Conservation (phyloP, 352 stramenopile species). For the Globisporangium rhizosaccharum region DNA sequence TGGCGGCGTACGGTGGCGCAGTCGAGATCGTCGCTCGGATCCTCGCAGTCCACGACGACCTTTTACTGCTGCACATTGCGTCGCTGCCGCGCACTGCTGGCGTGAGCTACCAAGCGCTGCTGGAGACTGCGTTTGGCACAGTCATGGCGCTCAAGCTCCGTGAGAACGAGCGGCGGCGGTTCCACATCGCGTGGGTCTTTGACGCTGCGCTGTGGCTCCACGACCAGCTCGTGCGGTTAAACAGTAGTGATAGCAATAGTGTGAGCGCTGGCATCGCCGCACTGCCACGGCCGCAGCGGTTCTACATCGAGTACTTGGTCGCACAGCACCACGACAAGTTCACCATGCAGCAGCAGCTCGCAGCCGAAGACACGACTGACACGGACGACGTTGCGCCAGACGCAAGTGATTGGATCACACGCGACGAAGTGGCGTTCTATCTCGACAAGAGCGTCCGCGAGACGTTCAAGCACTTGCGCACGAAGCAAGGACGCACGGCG, state of each 20-base stretch:
- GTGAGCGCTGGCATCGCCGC: not conserved
- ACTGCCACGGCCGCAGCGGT: constrained; percentile 24
- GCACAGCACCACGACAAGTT: constrained; percentile 34
- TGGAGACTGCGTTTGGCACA: constrained; percentile 32
- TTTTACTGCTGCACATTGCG: constrained; percentile 37
- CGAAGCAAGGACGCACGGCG: constrained; percentile 57
- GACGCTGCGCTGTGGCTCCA: constrained; percentile 47
- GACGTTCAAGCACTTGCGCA: constrained; percentile 57
- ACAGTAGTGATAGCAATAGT: constrained; percentile 6
- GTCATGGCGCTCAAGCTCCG: constrained; percentile 60
- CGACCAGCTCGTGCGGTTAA: constrained; percentile 12
- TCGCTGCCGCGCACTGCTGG: constrained; percentile 24
- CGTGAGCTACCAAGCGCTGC: constrained; percentile 28
- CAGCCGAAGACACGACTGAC: constrained; percentile 22
- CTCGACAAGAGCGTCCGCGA: constrained; percentile 53
- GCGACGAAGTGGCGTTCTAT: constrained; percentile 51
- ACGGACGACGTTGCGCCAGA: constrained; percentile 26
- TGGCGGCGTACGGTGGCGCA: constrained; percentile 53
- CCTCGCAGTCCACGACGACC: constrained; percentile 40
- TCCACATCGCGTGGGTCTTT: constrained; percentile 55
- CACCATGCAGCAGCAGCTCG: constrained; percentile 7
- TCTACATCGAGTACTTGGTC: constrained; percentile 46
- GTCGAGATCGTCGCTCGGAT: constrained; percentile 33
- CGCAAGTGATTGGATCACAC: constrained; percentile 41
- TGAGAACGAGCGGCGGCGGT: constrained; percentile 56